phyloP scores from a whole-genome alignment of 352 stramenopile species.

The Phytophthora ohioensis region DNA sequence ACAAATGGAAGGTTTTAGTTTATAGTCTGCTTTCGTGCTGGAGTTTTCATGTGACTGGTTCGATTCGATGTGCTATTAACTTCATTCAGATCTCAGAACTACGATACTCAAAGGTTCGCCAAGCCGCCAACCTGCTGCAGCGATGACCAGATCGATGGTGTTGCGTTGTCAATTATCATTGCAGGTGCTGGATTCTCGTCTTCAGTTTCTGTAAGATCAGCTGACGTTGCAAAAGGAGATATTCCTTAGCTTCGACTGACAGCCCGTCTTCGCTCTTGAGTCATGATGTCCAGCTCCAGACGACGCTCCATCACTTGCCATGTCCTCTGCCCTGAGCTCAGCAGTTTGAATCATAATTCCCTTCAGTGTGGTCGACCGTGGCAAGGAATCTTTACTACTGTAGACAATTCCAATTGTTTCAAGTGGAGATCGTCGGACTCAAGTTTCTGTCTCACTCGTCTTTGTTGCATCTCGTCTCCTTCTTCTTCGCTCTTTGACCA shows the following conservation, averaged over 20 bases:
- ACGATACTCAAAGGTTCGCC: too few relatives aligned
- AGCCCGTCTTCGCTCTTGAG: slow-evolving; percentile 22
- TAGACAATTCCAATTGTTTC: background rate
- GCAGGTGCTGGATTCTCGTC: background rate
- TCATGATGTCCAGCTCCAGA: slow-evolving; percentile 30
- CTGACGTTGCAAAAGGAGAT: slow-evolving; percentile 18
- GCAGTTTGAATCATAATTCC: background rate
- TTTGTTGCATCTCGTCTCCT: background rate
- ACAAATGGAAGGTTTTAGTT: slow-evolving; percentile 45
- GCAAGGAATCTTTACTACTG: too few relatives aligned
- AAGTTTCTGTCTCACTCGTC: slow-evolving; percentile 9
- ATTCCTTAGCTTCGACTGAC: slow-evolving; percentile 20
- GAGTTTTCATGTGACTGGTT: too few relatives aligned
- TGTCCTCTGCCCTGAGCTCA: background rate
- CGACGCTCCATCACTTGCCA: slow-evolving; percentile 15
- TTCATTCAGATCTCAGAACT: too few relatives aligned
- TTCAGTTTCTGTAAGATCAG: slow-evolving; percentile 18
- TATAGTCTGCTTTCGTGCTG: slow-evolving; percentile 22
- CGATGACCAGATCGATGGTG: background rate
- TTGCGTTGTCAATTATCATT: background rate
- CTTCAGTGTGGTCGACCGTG: background rate
- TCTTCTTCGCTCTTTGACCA: slow-evolving; percentile 9
- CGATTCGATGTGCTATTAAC: too few relatives aligned
- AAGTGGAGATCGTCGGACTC: background rate
- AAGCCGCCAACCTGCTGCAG: too few relatives aligned